Evolutionary conservation across 768 basidiomycete species (phyloP).

Genomic region (Lenzites betulinus): DNA sequence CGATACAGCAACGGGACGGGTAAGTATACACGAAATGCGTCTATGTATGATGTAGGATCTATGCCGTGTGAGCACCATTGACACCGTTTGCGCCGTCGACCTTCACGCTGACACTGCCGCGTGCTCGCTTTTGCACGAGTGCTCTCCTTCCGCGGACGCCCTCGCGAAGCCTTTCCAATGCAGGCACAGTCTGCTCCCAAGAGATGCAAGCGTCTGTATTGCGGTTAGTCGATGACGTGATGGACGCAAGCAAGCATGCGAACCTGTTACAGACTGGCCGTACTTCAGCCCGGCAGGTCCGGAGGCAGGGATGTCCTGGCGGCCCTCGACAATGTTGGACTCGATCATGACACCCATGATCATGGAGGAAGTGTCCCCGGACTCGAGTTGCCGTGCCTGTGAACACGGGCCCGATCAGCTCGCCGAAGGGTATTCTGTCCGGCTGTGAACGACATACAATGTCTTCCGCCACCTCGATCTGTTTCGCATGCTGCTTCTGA

Average conservation of each 20-base stretch:
- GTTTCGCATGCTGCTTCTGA: constrained; percentile 86
- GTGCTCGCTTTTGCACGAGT: constrained; percentile 40
- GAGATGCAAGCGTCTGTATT: constrained; percentile 51
- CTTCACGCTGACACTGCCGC: constrained; percentile 25
- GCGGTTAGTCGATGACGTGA: neutral
- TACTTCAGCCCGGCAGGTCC: constrained; percentile 77
- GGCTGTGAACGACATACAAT: constrained; percentile 56
- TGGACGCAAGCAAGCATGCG: constrained; percentile 24
- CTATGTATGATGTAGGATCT: neutral
- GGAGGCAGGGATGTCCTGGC: constrained; percentile 77
- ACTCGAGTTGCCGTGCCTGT: constrained; percentile 74
- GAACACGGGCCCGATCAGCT: constrained; percentile 5
- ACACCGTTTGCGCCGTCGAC: constrained; percentile 26
- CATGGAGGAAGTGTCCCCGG: constrained; percentile 63
- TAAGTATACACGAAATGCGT: neutral
- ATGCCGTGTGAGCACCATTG: neutral
- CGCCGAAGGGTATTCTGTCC: neutral
- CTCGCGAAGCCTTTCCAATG: constrained; percentile 82
- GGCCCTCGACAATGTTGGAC: constrained; percentile 85
- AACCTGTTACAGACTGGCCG: constrained; percentile 87
- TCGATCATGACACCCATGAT: constrained; percentile 98
- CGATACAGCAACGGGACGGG: neutral
- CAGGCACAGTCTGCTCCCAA: constrained; percentile 84
- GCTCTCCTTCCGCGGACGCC: constrained; percentile 80
- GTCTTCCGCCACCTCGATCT: constrained; percentile 86